Evolutionary conservation across 345 rosid genomes (phyloP).

Genomic region (Acer saccharum): DNA sequence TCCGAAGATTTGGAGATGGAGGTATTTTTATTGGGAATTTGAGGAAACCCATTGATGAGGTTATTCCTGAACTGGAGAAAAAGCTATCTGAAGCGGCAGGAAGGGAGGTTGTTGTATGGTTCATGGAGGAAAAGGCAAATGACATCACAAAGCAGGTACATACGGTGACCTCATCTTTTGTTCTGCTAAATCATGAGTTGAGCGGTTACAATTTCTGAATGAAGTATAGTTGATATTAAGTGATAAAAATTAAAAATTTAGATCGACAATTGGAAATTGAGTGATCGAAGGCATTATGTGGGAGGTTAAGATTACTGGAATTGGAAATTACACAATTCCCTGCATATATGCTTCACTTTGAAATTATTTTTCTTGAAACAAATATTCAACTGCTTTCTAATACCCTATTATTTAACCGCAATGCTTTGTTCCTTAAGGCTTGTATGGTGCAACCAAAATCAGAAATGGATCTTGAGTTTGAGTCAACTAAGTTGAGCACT

Average conservation of each 20-base stretch:
- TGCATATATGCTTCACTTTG: neutral
- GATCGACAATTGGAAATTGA: neutral
- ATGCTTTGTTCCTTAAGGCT: constrained; percentile 48
- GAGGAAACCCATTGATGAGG: constrained; percentile 77
- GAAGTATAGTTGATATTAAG: neutral
- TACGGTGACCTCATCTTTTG: neutral
- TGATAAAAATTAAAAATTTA: neutral
- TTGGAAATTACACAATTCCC: neutral
- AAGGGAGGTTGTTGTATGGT: constrained; percentile 83
- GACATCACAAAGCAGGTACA: constrained; percentile 88
- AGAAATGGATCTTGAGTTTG: constrained; percentile 87
- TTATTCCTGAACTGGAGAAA: constrained; percentile 74
- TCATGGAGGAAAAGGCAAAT: constrained; percentile 88
- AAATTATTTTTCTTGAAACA: neutral
- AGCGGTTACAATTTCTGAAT: neutral
- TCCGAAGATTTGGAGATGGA: constrained; percentile 94
- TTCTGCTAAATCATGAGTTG: neutral
- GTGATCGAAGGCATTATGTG: neutral
- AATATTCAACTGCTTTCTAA: neutral
- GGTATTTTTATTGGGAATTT: constrained; percentile 90
- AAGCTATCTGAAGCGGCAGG: constrained; percentile 87
- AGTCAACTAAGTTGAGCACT: constrained; percentile 78
- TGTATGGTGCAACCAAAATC: constrained; percentile 93
- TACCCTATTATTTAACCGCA: neutral
- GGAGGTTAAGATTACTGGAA: constrained; percentile 4